These are phyloP conservation scores for Pharnaceum exiguum DNA, from an alignment of 148 eudicot species.

Conservation along the genomic window DNA sequence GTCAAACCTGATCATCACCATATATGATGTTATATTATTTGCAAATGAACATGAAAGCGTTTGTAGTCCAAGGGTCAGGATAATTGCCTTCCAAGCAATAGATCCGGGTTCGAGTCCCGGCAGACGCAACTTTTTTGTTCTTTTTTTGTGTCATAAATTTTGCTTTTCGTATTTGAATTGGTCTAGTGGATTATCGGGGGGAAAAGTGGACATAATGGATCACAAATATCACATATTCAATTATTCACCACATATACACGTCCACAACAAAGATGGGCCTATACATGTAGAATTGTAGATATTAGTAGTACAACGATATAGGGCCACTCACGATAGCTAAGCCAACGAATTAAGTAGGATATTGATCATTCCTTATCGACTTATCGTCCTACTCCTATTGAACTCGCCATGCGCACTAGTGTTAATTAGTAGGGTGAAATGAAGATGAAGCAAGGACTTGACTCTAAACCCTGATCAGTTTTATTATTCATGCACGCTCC, in stretches of 20 bases:
- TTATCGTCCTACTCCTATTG: slow-evolving; percentile 1
- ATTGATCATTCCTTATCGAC: slow-evolving; percentile 21
- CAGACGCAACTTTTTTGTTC: too few species aligned
- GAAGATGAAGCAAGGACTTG: too few species aligned
- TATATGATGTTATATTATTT: too few species aligned
- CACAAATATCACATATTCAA: too few species aligned
- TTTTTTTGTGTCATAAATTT: not conserved
- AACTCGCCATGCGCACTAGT: too few species aligned
- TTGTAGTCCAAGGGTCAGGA: slow-evolving; percentile 38
- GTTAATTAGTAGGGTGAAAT: too few species aligned
- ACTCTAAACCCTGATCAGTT: too few species aligned
- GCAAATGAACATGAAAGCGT: too few species aligned
- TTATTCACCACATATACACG: not conserved
- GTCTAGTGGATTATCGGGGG: too few species aligned
- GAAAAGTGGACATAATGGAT: too few species aligned
- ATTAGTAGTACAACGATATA: slow-evolving; percentile 19
- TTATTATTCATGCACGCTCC: too few species aligned
- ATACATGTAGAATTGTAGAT: not conserved
- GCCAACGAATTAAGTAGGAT: slow-evolving; percentile 17
- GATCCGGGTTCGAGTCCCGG: slow-evolving; percentile 41
- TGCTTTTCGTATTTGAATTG: not conserved
- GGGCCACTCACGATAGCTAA: not conserved
- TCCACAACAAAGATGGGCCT: not conserved
- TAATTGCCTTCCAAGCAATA: slow-evolving; percentile 38
- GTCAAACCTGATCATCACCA: slow-evolving; percentile 61